Conservation (phyloP, 495 filamentous ascomycete species). For the Podospora australis region DNA sequence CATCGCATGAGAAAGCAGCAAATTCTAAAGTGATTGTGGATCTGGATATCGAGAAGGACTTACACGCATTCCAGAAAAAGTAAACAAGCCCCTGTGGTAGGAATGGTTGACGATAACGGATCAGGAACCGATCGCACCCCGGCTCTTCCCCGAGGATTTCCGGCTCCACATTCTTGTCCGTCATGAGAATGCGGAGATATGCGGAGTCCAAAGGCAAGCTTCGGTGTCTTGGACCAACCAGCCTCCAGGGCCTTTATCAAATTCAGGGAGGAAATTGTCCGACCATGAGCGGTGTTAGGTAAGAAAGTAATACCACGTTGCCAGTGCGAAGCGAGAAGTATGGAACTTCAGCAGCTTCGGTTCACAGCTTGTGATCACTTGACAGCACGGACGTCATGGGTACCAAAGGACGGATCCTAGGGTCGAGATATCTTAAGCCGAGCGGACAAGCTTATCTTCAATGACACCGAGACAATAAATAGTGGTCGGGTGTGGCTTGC, state of each 20-base stretch:
- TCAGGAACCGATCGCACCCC: too few relatives aligned
- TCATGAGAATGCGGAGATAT: background rate
- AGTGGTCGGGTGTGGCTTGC: background rate
- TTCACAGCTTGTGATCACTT: conserved; percentile 12
- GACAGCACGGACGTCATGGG: conserved; percentile 8
- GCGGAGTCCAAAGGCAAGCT: too few relatives aligned
- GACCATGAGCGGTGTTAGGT: conserved; percentile 6
- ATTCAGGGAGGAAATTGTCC: background rate
- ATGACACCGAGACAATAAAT: conserved; percentile 1
- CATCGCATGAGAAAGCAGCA: too few relatives aligned
- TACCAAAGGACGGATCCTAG: background rate
- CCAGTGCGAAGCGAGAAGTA: background rate
- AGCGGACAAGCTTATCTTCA: background rate
- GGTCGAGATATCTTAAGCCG: conserved; percentile 8
- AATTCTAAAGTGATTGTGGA: too few relatives aligned
- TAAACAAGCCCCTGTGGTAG: too few relatives aligned
- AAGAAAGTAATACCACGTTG: background rate
- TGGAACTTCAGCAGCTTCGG: background rate
- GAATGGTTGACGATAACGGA: too few relatives aligned
- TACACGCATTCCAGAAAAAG: too few relatives aligned
- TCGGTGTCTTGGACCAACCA: too few relatives aligned
- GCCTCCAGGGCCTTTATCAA: background rate
- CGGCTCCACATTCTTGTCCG: too few relatives aligned
- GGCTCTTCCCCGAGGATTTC: too few relatives aligned
- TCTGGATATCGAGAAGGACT: too few relatives aligned